phyloP scores from a whole-genome alignment of 495 filamentous ascomycete species.

The Coniosporium apollinis region DNA sequence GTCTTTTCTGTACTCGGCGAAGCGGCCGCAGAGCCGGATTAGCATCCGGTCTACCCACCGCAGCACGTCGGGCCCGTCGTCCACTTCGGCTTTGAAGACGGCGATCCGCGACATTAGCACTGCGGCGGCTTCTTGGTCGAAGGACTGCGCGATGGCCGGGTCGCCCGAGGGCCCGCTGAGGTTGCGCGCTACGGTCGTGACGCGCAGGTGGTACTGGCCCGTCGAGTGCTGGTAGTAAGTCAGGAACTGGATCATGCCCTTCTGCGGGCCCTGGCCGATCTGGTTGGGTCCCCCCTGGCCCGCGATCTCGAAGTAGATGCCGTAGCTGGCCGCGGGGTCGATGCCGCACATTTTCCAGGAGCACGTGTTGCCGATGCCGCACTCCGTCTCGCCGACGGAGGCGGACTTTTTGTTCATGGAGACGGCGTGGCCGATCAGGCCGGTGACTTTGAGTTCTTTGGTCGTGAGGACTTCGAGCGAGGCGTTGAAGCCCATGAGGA shows the following conservation, averaged over 20 bases:
- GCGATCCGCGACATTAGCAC: conserved; percentile 97
- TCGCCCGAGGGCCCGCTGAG: conserved; percentile 91
- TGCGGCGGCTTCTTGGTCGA: conserved; percentile 95
- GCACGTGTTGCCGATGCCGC: conserved; percentile 96
- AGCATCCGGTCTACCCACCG: conserved; percentile 99
- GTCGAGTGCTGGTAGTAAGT: conserved; percentile 98
- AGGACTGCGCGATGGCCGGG: conserved; percentile 92
- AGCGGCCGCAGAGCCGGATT: conserved; percentile 87
- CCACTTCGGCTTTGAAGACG: conserved; percentile 97
- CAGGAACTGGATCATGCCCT: conserved; percentile 95
- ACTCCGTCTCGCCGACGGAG: conserved; percentile 94
- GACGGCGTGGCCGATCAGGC: conserved; percentile 90
- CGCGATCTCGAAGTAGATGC: conserved; percentile 94
- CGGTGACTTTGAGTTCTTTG: conserved; percentile 97
- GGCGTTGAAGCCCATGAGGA: conserved; percentile 97
- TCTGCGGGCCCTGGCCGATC: conserved; percentile 71
- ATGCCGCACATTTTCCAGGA: conserved; percentile 99
- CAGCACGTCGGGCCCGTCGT: conserved; percentile 96
- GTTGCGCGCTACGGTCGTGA: conserved; percentile 84
- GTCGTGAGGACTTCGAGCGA: conserved; percentile 92
- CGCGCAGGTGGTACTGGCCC: conserved; percentile 86
- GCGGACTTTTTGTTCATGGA: conserved; percentile 96
- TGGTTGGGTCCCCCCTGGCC: conserved; percentile 80
- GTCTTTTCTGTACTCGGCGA: conserved; percentile 97
- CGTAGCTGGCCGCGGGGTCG: conserved; percentile 83